phyloP scores from a whole-genome alignment of 163 green algal species.

The Botryococcus braunii region DNA sequence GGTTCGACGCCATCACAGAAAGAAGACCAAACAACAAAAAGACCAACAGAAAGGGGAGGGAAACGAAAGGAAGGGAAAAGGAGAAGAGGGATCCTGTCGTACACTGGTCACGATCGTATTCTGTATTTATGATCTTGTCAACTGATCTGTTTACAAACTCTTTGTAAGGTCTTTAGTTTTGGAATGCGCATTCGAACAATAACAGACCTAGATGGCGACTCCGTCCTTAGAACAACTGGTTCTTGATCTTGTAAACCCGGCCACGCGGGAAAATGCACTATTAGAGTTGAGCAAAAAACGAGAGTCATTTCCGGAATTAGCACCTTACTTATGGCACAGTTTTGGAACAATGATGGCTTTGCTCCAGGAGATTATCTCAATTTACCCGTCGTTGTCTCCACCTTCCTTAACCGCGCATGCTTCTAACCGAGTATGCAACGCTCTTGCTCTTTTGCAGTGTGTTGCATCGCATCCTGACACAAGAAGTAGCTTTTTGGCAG shows the following conservation, averaged over 20 bases:
- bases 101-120: neutral
- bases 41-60: no score
- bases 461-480: constrained; percentile 89
- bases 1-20: no score
- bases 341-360: constrained; percentile 91
- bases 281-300: constrained; percentile 94
- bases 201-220: neutral
- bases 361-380: constrained; percentile 95
- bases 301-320: constrained; percentile 89
- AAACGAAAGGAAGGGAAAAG: neutral
- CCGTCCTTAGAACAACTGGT: constrained; percentile 56
- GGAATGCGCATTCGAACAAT: neutral
- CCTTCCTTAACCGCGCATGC: constrained; percentile 87
- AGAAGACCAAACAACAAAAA: no score
- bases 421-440: constrained; percentile 97
- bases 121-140: neutral
- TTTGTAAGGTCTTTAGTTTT: neutral
- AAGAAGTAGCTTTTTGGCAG: constrained; percentile 87
- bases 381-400: constrained; percentile 92
- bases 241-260: constrained; percentile 63
- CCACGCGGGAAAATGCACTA: constrained; percentile 84
- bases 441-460: constrained; percentile 92
- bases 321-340: constrained; percentile 92
- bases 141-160: neutral
- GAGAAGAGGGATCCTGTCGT: neutral